A percentile compares a stretch with the other conserved stretches of the same genome.
Conservation (phyloP, 208 protist genomes). For the Leishmania tropica region DNA sequence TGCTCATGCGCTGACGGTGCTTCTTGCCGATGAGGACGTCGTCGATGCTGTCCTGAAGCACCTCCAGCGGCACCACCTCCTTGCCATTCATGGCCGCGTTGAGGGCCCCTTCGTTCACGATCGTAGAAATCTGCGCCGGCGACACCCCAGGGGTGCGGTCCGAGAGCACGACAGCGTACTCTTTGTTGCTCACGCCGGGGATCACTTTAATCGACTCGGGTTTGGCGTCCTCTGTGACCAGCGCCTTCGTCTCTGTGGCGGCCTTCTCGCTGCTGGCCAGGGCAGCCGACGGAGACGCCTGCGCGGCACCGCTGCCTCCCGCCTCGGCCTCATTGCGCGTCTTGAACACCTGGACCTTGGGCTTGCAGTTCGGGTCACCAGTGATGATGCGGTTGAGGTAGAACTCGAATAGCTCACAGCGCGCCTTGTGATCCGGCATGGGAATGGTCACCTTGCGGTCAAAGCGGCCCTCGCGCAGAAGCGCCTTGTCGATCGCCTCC, state of each 20-base stretch:
- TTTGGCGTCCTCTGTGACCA: slow-evolving; percentile 39
- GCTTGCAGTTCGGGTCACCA: slow-evolving; percentile 85
- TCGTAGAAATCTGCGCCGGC: slow-evolving; percentile 96
- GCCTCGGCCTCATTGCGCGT: slow-evolving; percentile 44
- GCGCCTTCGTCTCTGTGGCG: slow-evolving; percentile 8
- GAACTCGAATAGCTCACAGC: slow-evolving; percentile 89
- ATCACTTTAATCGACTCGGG: slow-evolving; percentile 63
- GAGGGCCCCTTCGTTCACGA: slow-evolving; percentile 97
- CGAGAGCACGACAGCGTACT: slow-evolving; percentile 72
- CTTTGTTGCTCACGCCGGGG: slow-evolving; percentile 81
- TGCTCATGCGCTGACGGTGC: slow-evolving; percentile 91
- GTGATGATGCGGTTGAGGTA: slow-evolving; percentile 91
- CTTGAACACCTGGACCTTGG: slow-evolving; percentile 80
- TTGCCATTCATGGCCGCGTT: slow-evolving; percentile 80
- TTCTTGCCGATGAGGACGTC: slow-evolving; percentile 95
- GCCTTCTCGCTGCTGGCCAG: neutral
- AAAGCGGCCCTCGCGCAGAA: slow-evolving; percentile 93
- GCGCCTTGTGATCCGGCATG: slow-evolving; percentile 88
- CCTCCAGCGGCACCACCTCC: slow-evolving; percentile 74
- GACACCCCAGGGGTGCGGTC: slow-evolving; percentile 93
- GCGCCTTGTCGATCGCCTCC: slow-evolving; percentile 94
- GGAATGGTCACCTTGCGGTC: slow-evolving; percentile 93
- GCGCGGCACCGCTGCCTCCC: neutral
- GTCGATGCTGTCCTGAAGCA: slow-evolving; percentile 89
- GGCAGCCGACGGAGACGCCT: neutral